Conservation (phyloP, 2,329 filamentous ascomycete species). For the Lecanicillium sp. region DNA sequence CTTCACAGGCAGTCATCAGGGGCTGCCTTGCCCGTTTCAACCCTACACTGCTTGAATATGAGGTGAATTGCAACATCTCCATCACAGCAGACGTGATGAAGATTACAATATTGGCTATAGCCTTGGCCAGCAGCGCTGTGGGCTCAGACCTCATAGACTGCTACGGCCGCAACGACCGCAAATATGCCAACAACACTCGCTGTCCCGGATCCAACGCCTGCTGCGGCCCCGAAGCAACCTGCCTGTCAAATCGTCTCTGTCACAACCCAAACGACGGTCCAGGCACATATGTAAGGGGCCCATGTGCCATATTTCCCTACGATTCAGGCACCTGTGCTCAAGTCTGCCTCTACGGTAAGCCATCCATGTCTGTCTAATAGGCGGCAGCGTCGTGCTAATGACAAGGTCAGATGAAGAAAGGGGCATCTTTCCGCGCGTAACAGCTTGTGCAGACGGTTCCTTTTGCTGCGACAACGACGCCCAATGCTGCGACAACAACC, state of each 20-base stretch:
- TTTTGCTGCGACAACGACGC: constrained; percentile 14
- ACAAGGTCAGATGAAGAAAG: constrained; percentile 8
- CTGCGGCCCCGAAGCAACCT: constrained; percentile 11
- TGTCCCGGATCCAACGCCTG: constrained; percentile 6
- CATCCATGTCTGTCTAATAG: too few relatives aligned
- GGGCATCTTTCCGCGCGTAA: constrained; percentile 11
- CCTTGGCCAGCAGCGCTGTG: too few relatives aligned
- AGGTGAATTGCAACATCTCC: too few relatives aligned
- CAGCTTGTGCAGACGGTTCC: constrained; percentile 12
- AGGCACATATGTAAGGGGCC: constrained; percentile 11
- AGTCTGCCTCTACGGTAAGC: constrained; percentile 10
- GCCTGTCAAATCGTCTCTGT: constrained; percentile 12
- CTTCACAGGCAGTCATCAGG: too few relatives aligned
- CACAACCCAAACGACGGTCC: constrained; percentile 9
- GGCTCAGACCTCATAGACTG: neutral
- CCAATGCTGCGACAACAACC: constrained; percentile 10
- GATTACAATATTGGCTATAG: too few relatives aligned
- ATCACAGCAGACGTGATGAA: too few relatives aligned
- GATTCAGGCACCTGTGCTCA: constrained; percentile 4
- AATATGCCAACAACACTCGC: constrained; percentile 2
- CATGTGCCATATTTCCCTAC: constrained; percentile 11
- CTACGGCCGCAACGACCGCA: constrained; percentile 1
- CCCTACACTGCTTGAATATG: too few relatives aligned
- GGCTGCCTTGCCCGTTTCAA: too few relatives aligned
- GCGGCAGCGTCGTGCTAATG: neutral